A percentile compares a stretch with the other conserved stretches of the same genome.
These are phyloP conservation scores for Cryphonectria parasitica DNA, from an alignment of 2,329 filamentous ascomycete species.

Conservation along the genomic window DNA sequence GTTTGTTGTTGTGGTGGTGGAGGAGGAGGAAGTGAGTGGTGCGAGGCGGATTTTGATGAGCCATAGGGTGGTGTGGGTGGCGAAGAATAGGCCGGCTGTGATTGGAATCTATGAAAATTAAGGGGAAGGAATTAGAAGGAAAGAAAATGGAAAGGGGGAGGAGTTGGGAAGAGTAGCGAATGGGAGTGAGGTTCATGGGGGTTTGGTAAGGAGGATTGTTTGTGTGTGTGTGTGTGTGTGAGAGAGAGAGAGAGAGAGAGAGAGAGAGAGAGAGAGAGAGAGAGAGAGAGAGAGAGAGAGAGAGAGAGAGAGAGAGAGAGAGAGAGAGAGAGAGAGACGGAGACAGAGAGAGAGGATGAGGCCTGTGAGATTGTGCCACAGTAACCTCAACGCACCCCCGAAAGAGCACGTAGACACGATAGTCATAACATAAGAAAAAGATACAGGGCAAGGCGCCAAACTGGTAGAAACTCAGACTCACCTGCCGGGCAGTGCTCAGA, in stretches of 20 bases:
- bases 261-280: no score
- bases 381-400: no score
- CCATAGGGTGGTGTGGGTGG: slow-evolving; percentile 45
- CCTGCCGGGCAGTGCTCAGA: slow-evolving; percentile 60
- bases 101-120: slow-evolving; percentile 44
- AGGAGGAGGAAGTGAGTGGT: slow-evolving; percentile 45
- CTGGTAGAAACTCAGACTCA: slow-evolving; percentile 34
- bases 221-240: no score
- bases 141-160: background rate
- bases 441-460: background rate
- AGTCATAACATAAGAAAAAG: background rate
- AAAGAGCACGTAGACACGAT: no score
- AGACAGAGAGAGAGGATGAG: no score
- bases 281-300: no score
- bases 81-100: slow-evolving; percentile 52
- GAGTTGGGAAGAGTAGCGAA: background rate
- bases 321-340: no score
- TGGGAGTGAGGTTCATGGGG: no score
- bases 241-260: no score
- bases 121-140: slow-evolving; percentile 3
- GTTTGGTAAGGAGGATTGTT: no score
- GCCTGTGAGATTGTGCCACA: no score
- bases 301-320: no score
- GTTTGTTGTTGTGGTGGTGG: background rate
- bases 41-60: slow-evolving; percentile 58